Conservation (phyloP, 305 asterid species). For the Plantago rigida region DNA sequence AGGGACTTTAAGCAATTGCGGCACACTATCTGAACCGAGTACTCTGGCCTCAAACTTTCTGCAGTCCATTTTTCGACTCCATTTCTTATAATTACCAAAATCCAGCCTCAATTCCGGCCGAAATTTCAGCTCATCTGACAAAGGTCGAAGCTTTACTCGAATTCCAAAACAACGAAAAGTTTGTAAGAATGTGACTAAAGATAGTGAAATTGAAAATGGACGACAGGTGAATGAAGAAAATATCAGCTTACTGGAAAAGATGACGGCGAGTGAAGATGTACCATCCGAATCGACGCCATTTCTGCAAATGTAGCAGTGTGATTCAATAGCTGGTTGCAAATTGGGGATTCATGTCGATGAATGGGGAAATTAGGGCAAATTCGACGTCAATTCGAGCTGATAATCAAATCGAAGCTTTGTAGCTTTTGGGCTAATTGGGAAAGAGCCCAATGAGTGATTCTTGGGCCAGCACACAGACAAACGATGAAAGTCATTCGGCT, state of each 20-base stretch:
- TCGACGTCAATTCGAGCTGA: conserved; percentile 7
- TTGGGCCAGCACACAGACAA: no score
- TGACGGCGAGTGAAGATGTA: conserved; percentile 37
- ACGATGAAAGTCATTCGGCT: no score
- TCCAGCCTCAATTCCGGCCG: conserved; percentile 28
- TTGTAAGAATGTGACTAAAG: neutral
- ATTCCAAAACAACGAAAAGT: neutral
- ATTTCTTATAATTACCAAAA: conserved; percentile 24
- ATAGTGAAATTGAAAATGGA: neutral
- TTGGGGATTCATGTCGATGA: conserved; percentile 29
- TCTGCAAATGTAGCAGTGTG: conserved; percentile 4
- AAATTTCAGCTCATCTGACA: conserved; percentile 28
- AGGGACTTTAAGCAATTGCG: conserved; percentile 26
- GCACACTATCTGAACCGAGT: conserved; percentile 27
- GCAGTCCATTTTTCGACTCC: conserved; percentile 27
- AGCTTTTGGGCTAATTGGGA: neutral
- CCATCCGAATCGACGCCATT: conserved; percentile 57
- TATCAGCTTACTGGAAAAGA: conserved; percentile 34
- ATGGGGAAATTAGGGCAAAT: conserved; percentile 25
- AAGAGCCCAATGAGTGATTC: neutral
- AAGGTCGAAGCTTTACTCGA: conserved; percentile 29
- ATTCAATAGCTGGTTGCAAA: conserved; percentile 4
- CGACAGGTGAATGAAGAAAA: conserved; percentile 2
- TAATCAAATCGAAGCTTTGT: neutral
- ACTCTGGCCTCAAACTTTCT: conserved; percentile 41